Base-by-base conservation (phyloP, 2,329 filamentous ascomycete species). In the Clonostachys chloroleuca region DNA sequence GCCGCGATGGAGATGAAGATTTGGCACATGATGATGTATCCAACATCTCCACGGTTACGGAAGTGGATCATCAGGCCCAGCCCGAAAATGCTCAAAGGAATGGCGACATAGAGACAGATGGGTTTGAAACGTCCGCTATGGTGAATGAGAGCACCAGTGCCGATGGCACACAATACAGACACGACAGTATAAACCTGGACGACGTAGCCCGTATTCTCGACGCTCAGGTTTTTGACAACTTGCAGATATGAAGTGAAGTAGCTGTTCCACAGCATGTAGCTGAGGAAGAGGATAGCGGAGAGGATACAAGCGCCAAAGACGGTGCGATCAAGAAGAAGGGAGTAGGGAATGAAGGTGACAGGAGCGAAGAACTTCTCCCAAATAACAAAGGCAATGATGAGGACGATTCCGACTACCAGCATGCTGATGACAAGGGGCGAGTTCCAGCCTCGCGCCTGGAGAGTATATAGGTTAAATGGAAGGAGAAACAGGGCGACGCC, bases 401-500 rank as follows among this genome's bases (percentile, higher is more conserved):
- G 55, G 6, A 66, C 46, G 18, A 75, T 68, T 5, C 84, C 84
- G 34, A 86, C 59, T 1, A 81, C 70, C 35, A 73, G 69, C 75
- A 83, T 80, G 40, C 67, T 63, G 45, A 81, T 72, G 53, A 81
- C 77, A 51, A 71, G 69, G 34, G 58, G 61, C 3, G 70, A 69
- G 18, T 58, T 58, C 75, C 75, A 80, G 12, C 69, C 73, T 42
- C 72, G 56, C 35, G 69, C 24, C 24, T 30, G 24, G 24, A 69
- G 1, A 72, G 67, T 63, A 46, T 67, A 68, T 17, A 90, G 70
- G 14, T 72, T 83, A 60, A 91, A 82, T 1, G 86, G 83, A 8
- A 91, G 74, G n/a, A 90, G 68, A 57, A 90, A 81, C 12, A 88
- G 64, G 1, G 78, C 72, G 54, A 86, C 76, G 2, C 83, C 85